Base-by-base conservation (phyloP, 2,329 filamentous ascomycete genomes). In the Colletotrichum eleusines region DNA sequence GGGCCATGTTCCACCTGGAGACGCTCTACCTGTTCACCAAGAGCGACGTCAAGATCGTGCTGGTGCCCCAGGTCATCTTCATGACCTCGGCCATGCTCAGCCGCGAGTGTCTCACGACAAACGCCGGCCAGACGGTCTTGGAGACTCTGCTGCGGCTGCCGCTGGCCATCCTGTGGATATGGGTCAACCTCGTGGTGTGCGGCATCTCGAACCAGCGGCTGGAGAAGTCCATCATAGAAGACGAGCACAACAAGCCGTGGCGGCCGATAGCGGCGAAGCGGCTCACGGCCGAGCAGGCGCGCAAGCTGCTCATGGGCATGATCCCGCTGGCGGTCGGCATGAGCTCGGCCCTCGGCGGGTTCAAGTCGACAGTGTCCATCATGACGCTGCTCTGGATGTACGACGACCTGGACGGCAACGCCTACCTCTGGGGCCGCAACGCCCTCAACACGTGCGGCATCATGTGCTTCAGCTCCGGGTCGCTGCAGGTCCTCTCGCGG, bases 1-100 rank as follows among this genome's bases (percentile, higher is more conserved):
- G 31, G 31, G 58, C 38, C 16, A 11, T 18, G 3, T 71, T 53
- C 46, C 73, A 77, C 38, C 53, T 76, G 1, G 71, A 75, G 31
- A 77, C 76, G 0, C 61, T 76, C 1, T 77, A 74, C 33, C 74
- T 78, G 0, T 80, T 80, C 33, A 80, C 78, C 0, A 78, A 76
- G 59, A 78, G 77, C 61, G 77, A 80, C 44, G 76, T 79, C 75
- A 78, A 78, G 40, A 80, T 78, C 11, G 76, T 80, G 23, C 73
- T 80, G 16, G 20, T 76, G 0, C 79, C 78, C 2, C 78, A 80
- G 23, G 76, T 69, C 46, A 66, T 76, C 11, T 80, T 80, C 54
- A 76, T 74, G 18, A 57, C 68, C 2, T 57, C 73, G 31, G 72
- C 61, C 1, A 59, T 69, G 16, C 57, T 71, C 5, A 53, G 64